These are phyloP conservation scores for Cladorrhinum samala DNA, from an alignment of 495 filamentous ascomycete species.

Conservation along the genomic window DNA sequence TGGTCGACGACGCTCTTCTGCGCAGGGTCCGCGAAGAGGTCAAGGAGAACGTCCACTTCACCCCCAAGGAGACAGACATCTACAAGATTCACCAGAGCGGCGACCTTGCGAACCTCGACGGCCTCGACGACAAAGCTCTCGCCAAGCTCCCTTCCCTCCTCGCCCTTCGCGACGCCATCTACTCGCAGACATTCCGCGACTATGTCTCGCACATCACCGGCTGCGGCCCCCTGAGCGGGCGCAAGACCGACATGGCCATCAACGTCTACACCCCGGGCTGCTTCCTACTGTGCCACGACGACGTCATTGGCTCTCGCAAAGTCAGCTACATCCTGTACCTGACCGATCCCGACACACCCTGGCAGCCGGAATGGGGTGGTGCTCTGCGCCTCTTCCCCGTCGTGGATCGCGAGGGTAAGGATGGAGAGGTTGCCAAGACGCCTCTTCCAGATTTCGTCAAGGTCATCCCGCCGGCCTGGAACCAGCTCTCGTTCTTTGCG, in stretches of 20 bases:
- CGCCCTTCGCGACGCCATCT: slow-evolving; percentile 83
- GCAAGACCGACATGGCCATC: slow-evolving; percentile 99
- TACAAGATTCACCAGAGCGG: slow-evolving; percentile 99
- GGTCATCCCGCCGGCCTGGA: slow-evolving; percentile 87
- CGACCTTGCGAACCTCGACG: slow-evolving; percentile 93
- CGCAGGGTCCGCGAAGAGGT: slow-evolving; percentile 86
- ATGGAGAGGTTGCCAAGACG: slow-evolving; percentile 63
- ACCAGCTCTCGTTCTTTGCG: slow-evolving; percentile 95
- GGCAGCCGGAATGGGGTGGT: slow-evolving; percentile 91
- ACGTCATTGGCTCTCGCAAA: slow-evolving; percentile 90
- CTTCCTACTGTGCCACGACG: slow-evolving; percentile 93
- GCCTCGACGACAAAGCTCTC: slow-evolving; percentile 75
- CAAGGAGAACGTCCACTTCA: slow-evolving; percentile 81
- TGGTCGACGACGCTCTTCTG: slow-evolving; percentile 75
- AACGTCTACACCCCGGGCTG: slow-evolving; percentile 97
- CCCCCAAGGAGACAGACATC: slow-evolving; percentile 98
- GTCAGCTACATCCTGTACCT: slow-evolving; percentile 97
- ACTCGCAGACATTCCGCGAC: slow-evolving; percentile 81
- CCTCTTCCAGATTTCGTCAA: slow-evolving; percentile 69
- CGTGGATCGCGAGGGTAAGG: slow-evolving; percentile 50
- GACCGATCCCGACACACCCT: slow-evolving; percentile 83
- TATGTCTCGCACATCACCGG: slow-evolving; percentile 80
- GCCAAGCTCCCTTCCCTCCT: slow-evolving; percentile 79
- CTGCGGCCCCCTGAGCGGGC: slow-evolving; percentile 79
- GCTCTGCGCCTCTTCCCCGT: slow-evolving; percentile 87